Conservation (phyloP, 257 asterid species). For the Voacanga thouarsii region DNA sequence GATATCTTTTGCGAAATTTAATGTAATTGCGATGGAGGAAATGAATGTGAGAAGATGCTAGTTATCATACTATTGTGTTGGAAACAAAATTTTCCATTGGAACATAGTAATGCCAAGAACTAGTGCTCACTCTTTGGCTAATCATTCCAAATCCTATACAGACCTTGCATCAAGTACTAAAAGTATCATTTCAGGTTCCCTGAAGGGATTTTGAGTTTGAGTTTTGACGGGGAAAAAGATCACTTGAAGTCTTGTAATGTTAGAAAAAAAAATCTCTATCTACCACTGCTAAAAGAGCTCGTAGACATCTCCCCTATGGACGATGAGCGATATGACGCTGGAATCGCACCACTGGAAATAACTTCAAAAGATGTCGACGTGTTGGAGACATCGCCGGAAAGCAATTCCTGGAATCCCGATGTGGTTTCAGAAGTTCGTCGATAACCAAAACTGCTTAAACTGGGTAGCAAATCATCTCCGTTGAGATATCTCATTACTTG, state of each 20-base stretch:
- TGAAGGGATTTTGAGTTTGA: no score
- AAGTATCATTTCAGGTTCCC: not conserved
- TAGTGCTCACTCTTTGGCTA: no score
- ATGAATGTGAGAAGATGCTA: not conserved
- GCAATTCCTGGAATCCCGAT: constrained; percentile 12
- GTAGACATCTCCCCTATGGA: constrained; percentile 40
- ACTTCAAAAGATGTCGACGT: not conserved
- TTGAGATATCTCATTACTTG: constrained; percentile 30
- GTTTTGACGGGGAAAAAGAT: not conserved
- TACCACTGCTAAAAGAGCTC: constrained; percentile 39
- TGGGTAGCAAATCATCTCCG: constrained; percentile 25
- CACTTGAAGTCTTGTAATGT: no score
- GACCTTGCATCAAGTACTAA: not conserved
- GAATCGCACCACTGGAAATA: constrained; percentile 1
- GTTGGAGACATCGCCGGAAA: not conserved
- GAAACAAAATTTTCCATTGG: no score
- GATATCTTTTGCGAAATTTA: not conserved
- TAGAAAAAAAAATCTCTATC: constrained; percentile 22
- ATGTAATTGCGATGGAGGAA: not conserved
- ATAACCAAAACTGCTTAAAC: constrained; percentile 15
- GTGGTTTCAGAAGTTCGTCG: constrained; percentile 14
- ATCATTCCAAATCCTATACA: not conserved
- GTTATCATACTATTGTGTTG: no score
- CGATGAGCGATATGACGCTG: constrained; percentile 26
- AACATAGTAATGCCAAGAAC: no score